phyloP scores from a whole-genome alignment of 495 filamentous ascomycete species.

The Penicillium argentinense region DNA sequence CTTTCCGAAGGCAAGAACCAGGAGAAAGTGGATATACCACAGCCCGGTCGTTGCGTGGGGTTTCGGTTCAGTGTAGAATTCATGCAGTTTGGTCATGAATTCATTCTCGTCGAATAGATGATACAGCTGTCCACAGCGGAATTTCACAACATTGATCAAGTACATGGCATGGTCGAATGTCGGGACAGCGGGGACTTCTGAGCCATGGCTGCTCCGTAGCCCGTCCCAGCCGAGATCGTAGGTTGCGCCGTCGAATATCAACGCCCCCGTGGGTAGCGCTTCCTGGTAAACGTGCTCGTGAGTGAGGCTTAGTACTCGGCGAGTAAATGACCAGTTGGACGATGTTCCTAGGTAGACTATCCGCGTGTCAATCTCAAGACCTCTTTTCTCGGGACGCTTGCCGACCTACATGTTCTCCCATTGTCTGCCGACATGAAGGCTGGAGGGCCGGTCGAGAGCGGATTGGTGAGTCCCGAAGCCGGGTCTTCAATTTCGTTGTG shows the following conservation, averaged over 20 bases:
- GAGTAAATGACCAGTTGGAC: constrained; percentile 49
- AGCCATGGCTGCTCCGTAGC: constrained; percentile 18
- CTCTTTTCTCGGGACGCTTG: not conserved
- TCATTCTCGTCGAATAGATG: constrained; percentile 44
- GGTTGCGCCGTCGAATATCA: constrained; percentile 39
- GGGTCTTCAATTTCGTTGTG: constrained; percentile 20
- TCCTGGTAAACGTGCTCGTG: constrained; percentile 38
- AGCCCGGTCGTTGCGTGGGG: constrained; percentile 22
- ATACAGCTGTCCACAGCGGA: constrained; percentile 44
- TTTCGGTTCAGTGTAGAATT: constrained; percentile 33
- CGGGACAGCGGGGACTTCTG: constrained; percentile 32
- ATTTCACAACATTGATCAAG: constrained; percentile 45
- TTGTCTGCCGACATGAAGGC: constrained; percentile 34
- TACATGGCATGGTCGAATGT: constrained; percentile 42
- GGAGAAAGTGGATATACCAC: constrained; percentile 48
- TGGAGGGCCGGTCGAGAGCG: constrained; percentile 37
- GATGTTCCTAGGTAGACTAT: constrained; percentile 46
- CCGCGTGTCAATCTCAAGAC: not conserved
- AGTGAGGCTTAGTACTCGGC: constrained; percentile 38
- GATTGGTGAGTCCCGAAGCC: constrained; percentile 34
- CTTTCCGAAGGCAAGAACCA: constrained; percentile 46
- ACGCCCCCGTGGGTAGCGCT: constrained; percentile 31
- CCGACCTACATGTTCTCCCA: constrained; percentile 30
- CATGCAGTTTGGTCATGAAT: constrained; percentile 38
- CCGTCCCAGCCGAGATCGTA: constrained; percentile 47